Evolutionary conservation across 352 stramenopile species (phyloP).

Genomic region (Phytophthora sojae): DNA sequence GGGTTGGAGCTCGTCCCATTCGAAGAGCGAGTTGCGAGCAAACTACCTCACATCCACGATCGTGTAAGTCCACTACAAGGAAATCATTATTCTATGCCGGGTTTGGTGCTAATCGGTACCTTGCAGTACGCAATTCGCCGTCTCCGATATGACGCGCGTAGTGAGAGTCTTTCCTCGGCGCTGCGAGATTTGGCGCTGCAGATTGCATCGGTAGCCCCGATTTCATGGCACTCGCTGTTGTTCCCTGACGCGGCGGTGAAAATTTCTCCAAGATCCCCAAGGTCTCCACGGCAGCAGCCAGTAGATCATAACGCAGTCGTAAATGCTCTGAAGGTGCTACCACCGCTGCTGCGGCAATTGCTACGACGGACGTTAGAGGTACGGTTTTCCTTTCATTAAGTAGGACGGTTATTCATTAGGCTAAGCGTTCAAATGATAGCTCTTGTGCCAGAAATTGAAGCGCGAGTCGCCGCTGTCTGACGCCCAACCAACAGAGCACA

Average conservation of each 20-base stretch:
- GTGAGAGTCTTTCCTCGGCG: slow-evolving; percentile 18
- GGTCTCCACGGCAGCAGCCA: slow-evolving; percentile 15
- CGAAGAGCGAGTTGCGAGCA: slow-evolving; percentile 26
- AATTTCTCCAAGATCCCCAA: slow-evolving; percentile 16
- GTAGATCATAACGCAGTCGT: slow-evolving; percentile 13
- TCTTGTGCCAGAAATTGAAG: slow-evolving; percentile 20
- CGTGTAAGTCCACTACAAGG: slow-evolving; percentile 11
- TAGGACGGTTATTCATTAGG: not conserved
- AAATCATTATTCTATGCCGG: not conserved
- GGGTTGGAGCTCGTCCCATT: slow-evolving; percentile 43
- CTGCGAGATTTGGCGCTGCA: slow-evolving; percentile 47
- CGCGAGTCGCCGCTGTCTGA: not conserved
- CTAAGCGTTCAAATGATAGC: slow-evolving; percentile 10
- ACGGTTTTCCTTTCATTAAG: not conserved
- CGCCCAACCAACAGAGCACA: not conserved
- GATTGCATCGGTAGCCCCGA: slow-evolving; percentile 43
- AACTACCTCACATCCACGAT: slow-evolving; percentile 22
- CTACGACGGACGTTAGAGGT: slow-evolving; percentile 30
- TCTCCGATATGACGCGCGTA: slow-evolving; percentile 39
- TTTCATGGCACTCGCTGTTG: slow-evolving; percentile 42
- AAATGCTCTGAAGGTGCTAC: slow-evolving; percentile 11
- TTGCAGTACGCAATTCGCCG: slow-evolving; percentile 58
- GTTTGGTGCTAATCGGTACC: not conserved
- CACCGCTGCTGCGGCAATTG: slow-evolving; percentile 21
- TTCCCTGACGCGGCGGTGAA: not conserved